A percentile compares a stretch with the other conserved stretches of the same genome.
Conservation (phyloP, 805 yeast genomes). For the Metschnikowia drakensbergensis region DNA sequence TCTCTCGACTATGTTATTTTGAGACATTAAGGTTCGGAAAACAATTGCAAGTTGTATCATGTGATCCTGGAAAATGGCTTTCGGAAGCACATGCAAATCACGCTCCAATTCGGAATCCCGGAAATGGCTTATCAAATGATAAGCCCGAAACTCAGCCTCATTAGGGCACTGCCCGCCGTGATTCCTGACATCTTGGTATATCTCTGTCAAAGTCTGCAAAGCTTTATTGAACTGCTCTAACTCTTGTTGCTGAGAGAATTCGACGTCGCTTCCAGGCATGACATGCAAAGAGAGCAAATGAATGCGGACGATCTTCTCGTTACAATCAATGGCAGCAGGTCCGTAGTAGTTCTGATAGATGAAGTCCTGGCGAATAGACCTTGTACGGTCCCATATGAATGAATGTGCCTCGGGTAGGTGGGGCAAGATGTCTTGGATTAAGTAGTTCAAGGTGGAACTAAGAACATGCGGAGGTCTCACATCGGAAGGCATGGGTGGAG, state of each 20-base stretch:
- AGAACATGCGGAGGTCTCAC: conserved; percentile 88
- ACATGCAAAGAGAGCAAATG: conserved; percentile 79
- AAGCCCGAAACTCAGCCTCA: conserved; percentile 92
- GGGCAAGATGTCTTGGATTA: conserved; percentile 59
- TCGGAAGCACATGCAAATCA: conserved; percentile 66
- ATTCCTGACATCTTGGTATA: conserved; percentile 74
- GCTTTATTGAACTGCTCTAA: conserved; percentile 91
- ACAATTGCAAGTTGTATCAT: conserved; percentile 68
- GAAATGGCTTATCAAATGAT: conserved; percentile 72
- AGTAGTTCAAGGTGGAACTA: conserved; percentile 61
- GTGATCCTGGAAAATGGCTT: conserved; percentile 46
- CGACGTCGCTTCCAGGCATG: conserved; percentile 69
- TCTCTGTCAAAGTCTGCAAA: conserved; percentile 80
- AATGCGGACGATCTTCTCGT: conserved; percentile 84
- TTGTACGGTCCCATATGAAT: conserved; percentile 94
- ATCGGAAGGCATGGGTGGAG: conserved; percentile 96
- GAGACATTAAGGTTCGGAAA: conserved; percentile 62
- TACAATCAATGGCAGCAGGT: conserved; percentile 89
- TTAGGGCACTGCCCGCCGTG: conserved; percentile 68
- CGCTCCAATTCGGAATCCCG: conserved; percentile 84
- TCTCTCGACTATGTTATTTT: conserved; percentile 55
- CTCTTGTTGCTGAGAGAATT: conserved; percentile 92
- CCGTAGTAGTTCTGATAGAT: conserved; percentile 93
- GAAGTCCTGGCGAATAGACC: conserved; percentile 95
- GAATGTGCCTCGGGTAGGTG: conserved; percentile 81